Evolutionary conservation across 176 grass and related monocot species (phyloP), one percentile per base, ranked within the genome.

Genomic region (Secale cereale): DNA sequence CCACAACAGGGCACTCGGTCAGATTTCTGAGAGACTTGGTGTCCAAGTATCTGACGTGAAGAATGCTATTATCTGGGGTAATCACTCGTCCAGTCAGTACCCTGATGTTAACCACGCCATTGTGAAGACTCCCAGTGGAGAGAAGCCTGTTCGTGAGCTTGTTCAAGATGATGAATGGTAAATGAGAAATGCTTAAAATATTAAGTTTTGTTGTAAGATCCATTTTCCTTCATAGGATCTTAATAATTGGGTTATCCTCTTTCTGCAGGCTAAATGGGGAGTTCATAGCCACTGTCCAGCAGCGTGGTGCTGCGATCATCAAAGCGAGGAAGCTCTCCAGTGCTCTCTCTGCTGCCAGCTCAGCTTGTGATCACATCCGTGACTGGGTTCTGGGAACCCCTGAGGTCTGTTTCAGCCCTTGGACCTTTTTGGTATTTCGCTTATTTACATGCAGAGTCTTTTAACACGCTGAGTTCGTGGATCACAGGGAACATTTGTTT

Each of bases 51-150:
- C 75, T 69, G 94, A 99, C 73, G 94, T 96, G 41, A 99, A 96
- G 72, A 99, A 99, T 85, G 94, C 64, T 74, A 91, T 99, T 64
- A 99, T 99, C 75, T 96, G 97, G 97, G 97, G 97, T 28, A 99
- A 99, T 81, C 93, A 96, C 82, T 99, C 97, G 20, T 99, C 97
- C 20, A 80, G 59, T 74, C 97, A 96, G 82, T 96, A 99, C 54
- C 97, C 91, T 85, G 97, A 99, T 88, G 93, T 92, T 17, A 96
- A 80, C 82, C 97, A 99, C 25, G 97, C 97, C 50, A 96, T 90
- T 6, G 81, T 96, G 72, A 96, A 91, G 60, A 91, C 91, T 59
- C 16, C 91, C 54, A 78, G 43, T 80, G 97, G 97, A 78, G 91
- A 92, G 73, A 96, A 96, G 65, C 85, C 90, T 63, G 94, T 92